A percentile compares a stretch with the other conserved stretches of the same genome.
phyloP scores from a whole-genome alignment of 1,139 yeast genomes.

The Yamadazyma diospyri region DNA sequence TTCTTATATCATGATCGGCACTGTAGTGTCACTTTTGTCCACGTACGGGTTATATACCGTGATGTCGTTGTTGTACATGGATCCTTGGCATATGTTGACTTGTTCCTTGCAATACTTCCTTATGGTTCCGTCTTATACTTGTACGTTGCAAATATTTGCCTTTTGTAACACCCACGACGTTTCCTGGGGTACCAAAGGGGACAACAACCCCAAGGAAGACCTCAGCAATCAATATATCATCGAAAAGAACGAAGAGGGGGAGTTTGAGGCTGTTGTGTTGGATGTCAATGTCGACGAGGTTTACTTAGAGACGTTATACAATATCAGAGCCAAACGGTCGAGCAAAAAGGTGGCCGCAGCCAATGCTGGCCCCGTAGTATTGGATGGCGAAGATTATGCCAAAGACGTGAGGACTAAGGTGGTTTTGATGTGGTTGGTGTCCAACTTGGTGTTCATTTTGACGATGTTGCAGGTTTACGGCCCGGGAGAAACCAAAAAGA shows the following conservation, averaged over 20 bases:
- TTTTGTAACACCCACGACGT: slow-evolving; percentile 96
- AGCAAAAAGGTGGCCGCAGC: slow-evolving; percentile 50
- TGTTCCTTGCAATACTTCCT: slow-evolving; percentile 82
- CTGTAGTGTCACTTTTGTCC: slow-evolving; percentile 81
- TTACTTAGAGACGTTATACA: slow-evolving; percentile 72
- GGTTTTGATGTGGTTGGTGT: slow-evolving; percentile 86
- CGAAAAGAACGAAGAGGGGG: slow-evolving; percentile 51
- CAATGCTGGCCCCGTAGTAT: slow-evolving; percentile 32
- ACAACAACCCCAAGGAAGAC: slow-evolving; percentile 64
- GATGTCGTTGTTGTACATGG: slow-evolving; percentile 77
- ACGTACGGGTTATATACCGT: slow-evolving; percentile 86
- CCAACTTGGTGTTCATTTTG: slow-evolving; percentile 77
- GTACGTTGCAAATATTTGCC: slow-evolving; percentile 89
- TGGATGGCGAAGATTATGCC: slow-evolving; percentile 83
- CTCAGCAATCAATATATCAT: slow-evolving; percentile 41
- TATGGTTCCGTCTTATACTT: slow-evolving; percentile 86
- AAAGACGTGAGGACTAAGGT: slow-evolving; percentile 92
- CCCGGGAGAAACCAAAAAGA: slow-evolving; percentile 53
- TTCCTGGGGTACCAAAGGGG: slow-evolving; percentile 97
- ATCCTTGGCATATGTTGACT: slow-evolving; percentile 92
- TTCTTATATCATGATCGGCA: slow-evolving; percentile 62
- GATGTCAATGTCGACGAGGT: slow-evolving; percentile 89
- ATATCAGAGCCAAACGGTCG: slow-evolving; percentile 70
- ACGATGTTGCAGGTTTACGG: slow-evolving; percentile 79
- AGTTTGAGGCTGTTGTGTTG: slow-evolving; percentile 85